Conservation (phyloP, 2,329 filamentous ascomycete genomes). For the Xylariaceae sp. region DNA sequence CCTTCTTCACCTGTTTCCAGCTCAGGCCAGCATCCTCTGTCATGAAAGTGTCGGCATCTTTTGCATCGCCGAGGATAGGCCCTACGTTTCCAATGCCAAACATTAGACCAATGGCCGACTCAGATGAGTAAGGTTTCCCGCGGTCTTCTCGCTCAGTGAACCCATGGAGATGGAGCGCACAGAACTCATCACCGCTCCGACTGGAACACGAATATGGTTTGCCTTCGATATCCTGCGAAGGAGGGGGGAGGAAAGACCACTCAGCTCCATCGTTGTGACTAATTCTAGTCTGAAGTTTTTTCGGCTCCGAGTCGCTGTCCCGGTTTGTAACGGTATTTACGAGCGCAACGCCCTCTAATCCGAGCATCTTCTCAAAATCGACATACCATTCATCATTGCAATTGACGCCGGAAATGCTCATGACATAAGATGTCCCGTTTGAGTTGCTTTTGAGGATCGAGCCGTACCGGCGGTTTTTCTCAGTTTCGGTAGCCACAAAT, state of each 20-base stretch:
- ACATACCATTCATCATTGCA: conserved; percentile 78
- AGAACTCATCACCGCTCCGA: conserved; percentile 65
- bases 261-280: conserved; percentile 95
- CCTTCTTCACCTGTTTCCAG: conserved; percentile 87
- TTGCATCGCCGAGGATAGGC: conserved; percentile 64
- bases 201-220: conserved; percentile 73
- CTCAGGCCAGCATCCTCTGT: conserved; percentile 87
- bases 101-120: conserved; percentile 87
- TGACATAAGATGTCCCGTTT: conserved; percentile 92
- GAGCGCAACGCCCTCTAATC: conserved; percentile 86
- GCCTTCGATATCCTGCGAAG: conserved; percentile 70
- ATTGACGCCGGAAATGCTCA: conserved; percentile 83
- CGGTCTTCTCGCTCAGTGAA: conserved; percentile 90
- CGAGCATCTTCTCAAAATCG: conserved; percentile 95
- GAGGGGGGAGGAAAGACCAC: conserved; percentile 81
- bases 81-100: conserved; percentile 93
- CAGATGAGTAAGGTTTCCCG: conserved; percentile 84
- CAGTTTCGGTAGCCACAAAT: conserved; percentile 81
- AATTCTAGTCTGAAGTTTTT: conserved; percentile 88
- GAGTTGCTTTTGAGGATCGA: conserved; percentile 98
- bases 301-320: conserved; percentile 68
- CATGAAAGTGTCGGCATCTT: conserved; percentile 87
- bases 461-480: conserved; percentile 72
- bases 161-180: conserved; percentile 89
- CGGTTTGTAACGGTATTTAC: conserved; percentile 85